These are phyloP conservation scores for Pisolithus marmoratus DNA, from an alignment of 768 basidiomycete genomes.

Conservation along the genomic window DNA sequence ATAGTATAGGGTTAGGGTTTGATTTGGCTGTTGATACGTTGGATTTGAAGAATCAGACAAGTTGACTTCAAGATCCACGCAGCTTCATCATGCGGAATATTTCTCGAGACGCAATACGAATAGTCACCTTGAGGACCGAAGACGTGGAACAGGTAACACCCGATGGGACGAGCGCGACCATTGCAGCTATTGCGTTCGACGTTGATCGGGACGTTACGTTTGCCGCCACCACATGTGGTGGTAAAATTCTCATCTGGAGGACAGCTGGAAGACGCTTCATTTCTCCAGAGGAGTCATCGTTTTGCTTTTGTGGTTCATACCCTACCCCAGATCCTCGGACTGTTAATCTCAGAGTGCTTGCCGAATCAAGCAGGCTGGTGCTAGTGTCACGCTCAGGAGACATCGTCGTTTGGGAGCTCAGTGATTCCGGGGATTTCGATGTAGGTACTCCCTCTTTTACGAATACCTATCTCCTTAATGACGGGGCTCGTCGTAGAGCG, in stretches of 20 bases:
- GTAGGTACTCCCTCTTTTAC: slow-evolving; percentile 29
- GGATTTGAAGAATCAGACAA: not conserved
- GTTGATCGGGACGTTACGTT: slow-evolving; percentile 58
- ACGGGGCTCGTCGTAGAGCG: slow-evolving; percentile 12
- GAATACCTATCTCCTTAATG: not conserved
- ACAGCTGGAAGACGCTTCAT: slow-evolving; percentile 15
- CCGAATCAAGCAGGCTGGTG: slow-evolving; percentile 64
- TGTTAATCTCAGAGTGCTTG: slow-evolving; percentile 60
- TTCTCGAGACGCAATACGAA: slow-evolving; percentile 32
- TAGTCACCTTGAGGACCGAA: slow-evolving; percentile 11
- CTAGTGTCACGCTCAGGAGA: slow-evolving; percentile 76
- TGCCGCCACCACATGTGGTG: slow-evolving; percentile 52
- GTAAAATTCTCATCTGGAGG: slow-evolving; percentile 57
- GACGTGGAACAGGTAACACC: slow-evolving; percentile 12
- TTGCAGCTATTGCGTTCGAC: slow-evolving; percentile 52
- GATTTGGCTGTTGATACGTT: not conserved
- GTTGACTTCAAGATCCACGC: not conserved
- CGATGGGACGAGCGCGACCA: slow-evolving; percentile 23
- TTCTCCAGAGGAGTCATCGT: slow-evolving; percentile 2
- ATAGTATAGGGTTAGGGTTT: slow-evolving; percentile 11
- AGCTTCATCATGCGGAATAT: slow-evolving; percentile 49
- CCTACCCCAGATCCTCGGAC: slow-evolving; percentile 35
- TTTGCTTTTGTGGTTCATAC: slow-evolving; percentile 22
- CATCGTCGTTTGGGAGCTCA: slow-evolving; percentile 62
- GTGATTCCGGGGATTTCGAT: slow-evolving; percentile 37